These are phyloP conservation scores for Elsinoe necatrix DNA, from an alignment of 2,329 filamentous ascomycete species.

Conservation along the genomic window DNA sequence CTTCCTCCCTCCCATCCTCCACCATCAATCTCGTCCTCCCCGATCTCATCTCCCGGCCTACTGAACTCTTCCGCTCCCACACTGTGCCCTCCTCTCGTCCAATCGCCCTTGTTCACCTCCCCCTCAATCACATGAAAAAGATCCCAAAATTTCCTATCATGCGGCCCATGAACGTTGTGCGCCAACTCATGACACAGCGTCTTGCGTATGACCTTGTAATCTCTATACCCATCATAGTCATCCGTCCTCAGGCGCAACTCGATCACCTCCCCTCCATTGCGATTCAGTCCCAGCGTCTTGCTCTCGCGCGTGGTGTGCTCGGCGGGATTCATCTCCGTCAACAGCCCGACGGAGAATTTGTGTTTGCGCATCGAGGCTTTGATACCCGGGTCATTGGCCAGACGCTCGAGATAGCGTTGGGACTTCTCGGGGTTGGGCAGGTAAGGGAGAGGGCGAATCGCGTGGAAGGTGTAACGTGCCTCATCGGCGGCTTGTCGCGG, in stretches of 20 bases:
- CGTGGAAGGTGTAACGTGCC: conserved; percentile 69
- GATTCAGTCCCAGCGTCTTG: conserved; percentile 75
- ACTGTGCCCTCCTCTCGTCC: conserved; percentile 59
- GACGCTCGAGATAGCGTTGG: conserved; percentile 60
- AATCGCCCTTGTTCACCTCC: conserved; percentile 75
- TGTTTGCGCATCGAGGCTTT: conserved; percentile 74
- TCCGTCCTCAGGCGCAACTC: conserved; percentile 88
- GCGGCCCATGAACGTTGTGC: conserved; percentile 78
- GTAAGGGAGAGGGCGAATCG: conserved; percentile 64
- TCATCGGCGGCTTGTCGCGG: conserved; percentile 48
- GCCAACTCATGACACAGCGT: conserved; percentile 93
- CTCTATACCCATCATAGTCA: conserved; percentile 83
- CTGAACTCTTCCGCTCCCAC: conserved; percentile 53
- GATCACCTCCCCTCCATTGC: conserved; percentile 81
- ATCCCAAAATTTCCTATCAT: conserved; percentile 85
- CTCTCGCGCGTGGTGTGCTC: conserved; percentile 76
- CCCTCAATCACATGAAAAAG: conserved; percentile 78
- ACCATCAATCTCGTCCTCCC: conserved; percentile 54
- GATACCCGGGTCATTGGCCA: conserved; percentile 79
- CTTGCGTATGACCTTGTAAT: conserved; percentile 83
- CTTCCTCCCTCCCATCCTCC: conserved; percentile 73
- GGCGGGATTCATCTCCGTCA: conserved; percentile 93
- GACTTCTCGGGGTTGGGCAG: conserved; percentile 69
- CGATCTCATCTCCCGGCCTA: conserved; percentile 38
- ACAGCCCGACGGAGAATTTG: conserved; percentile 70